Base-by-base conservation (phyloP, 495 filamentous ascomycete genomes). In the Aspergillus sclerotiicarbonarius region DNA sequence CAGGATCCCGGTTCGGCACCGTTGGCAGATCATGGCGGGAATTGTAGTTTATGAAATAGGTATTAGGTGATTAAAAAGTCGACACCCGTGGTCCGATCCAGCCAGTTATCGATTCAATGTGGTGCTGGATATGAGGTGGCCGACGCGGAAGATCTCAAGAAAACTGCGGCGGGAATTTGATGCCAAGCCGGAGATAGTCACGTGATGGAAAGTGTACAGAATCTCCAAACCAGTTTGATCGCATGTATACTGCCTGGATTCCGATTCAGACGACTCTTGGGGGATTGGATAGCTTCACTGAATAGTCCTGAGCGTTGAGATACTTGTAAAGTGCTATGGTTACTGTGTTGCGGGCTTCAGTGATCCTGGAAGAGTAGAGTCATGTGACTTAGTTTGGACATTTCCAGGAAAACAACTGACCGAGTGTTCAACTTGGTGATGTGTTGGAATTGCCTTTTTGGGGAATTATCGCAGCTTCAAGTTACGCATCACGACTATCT, bases 21-120 rank as follows among this genome's bases (percentile, higher is more conserved):
- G 73, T 67, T 70, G 71, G 70, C 79, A 82, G 49, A 80, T 78
- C 77, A 81, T 81, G 59, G 39, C 41, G 35, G 31, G 35, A 12
- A 4, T 5, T 43, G 12, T 44, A 5, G 7, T 16, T 7, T n/a
- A n/a, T 13, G 10, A n/a, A 15, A n/a, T 47, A 35, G 19, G 46
- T 10, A 49, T 43, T 18, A 59, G 12, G 7, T 13, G n/a, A 16
- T 5, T 13, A 16, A 25, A 15, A 8, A 16, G 6, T 16, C 15
- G 12, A 39, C n/a, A n/a, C 8, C n/a, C 8, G 7, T 15, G 13
- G 37, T 41, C 6, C 37, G 10, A n/a, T 37, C 37, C 37, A 41
- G 37, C 37, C 13, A 13, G 13, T 12, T n/a, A n/a, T 41, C 6
- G 13, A 41, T 41, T 41, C 3, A n/a, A n/a, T n/a, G 37, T n/a